phyloP scores from a whole-genome alignment of 495 filamentous ascomycete genomes.

The Thermochaetoides thermophila region DNA sequence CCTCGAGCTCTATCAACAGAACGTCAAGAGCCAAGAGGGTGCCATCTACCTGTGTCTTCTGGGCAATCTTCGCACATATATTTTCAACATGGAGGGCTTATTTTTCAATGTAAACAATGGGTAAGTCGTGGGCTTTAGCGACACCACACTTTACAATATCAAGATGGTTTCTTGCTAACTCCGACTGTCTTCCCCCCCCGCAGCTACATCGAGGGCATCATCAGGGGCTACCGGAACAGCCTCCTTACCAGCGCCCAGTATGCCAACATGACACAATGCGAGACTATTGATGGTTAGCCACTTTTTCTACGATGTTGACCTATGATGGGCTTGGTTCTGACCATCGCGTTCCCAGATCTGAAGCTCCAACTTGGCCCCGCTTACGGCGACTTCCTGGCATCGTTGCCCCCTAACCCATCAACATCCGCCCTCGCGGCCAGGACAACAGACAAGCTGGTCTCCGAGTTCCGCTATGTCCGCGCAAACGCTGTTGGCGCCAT shows the following conservation, averaged over 20 bases:
- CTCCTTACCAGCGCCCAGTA: slow-evolving; percentile 88
- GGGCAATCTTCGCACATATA: too few species aligned
- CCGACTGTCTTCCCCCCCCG: neutral
- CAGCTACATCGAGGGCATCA: slow-evolving; percentile 92
- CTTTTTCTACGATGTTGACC: neutral
- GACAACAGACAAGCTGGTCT: slow-evolving; percentile 93
- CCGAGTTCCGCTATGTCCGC: slow-evolving; percentile 91
- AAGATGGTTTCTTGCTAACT: slow-evolving; percentile 19
- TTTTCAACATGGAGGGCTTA: slow-evolving; percentile 80
- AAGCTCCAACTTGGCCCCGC: slow-evolving; percentile 92
- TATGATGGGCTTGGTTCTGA: neutral
- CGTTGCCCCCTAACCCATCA: slow-evolving; percentile 90
- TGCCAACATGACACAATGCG: slow-evolving; percentile 93
- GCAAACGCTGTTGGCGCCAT: slow-evolving; percentile 82
- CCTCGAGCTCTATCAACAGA: too few species aligned
- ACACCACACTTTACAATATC: neutral
- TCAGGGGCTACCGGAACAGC: slow-evolving; percentile 89
- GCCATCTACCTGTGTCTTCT: too few species aligned
- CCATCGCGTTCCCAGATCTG: slow-evolving; percentile 47
- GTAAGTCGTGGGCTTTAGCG: slow-evolving; percentile 43
- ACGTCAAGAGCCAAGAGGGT: too few species aligned
- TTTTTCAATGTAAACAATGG: slow-evolving; percentile 94
- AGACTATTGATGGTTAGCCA: slow-evolving; percentile 80
- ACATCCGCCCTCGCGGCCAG: slow-evolving; percentile 88
- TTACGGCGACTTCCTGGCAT: slow-evolving; percentile 92